A percentile compares a stretch with the other conserved stretches of the same genome.
These are phyloP conservation scores for Globisporangium parvum DNA, from an alignment of 352 stramenopile species.

Conservation along the genomic window DNA sequence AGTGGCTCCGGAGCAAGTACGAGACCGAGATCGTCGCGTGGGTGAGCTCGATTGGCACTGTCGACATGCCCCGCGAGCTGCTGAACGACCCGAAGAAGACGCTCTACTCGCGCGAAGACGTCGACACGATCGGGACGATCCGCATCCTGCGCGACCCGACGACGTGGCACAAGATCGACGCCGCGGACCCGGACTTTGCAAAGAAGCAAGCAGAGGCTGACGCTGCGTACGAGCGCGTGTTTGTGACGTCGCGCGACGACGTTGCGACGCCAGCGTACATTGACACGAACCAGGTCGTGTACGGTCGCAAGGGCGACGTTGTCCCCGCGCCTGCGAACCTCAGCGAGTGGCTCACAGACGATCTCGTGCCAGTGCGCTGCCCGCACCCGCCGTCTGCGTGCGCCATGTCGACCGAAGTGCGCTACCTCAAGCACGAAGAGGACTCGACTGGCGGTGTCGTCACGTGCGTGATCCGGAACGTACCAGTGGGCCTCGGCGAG, in stretches of 20 bases:
- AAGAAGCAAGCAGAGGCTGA: conserved; percentile 57
- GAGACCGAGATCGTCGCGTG: conserved; percentile 86
- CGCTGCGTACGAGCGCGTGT: conserved; percentile 63
- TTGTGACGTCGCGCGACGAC: conserved; percentile 55
- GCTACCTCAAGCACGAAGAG: conserved; percentile 85
- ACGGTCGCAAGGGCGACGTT: conserved; percentile 74
- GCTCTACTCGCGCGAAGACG: conserved; percentile 75
- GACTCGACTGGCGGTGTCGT: conserved; percentile 94
- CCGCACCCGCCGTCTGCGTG: conserved; percentile 91
- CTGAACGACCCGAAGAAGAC: conserved; percentile 62
- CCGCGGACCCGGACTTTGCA: conserved; percentile 20
- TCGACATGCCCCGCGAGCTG: conserved; percentile 75
- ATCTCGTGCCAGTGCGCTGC: conserved; percentile 91
- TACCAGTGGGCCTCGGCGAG: conserved; percentile 94
- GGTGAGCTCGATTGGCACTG: conserved; percentile 82
- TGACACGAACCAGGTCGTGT: conserved; percentile 90
- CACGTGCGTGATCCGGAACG: conserved; percentile 96
- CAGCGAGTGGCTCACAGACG: conserved; percentile 66
- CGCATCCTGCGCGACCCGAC: conserved; percentile 70
- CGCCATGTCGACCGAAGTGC: conserved; percentile 94
- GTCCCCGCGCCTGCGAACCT: conserved; percentile 51
- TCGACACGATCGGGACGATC: conserved; percentile 77
- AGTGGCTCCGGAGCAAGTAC: conserved; percentile 93
- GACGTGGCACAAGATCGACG: conserved; percentile 49
- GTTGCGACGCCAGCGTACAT: conserved; percentile 83